Base-by-base conservation (phyloP, 192 early-diverging fungal species). In the Coemansia reversa region DNA sequence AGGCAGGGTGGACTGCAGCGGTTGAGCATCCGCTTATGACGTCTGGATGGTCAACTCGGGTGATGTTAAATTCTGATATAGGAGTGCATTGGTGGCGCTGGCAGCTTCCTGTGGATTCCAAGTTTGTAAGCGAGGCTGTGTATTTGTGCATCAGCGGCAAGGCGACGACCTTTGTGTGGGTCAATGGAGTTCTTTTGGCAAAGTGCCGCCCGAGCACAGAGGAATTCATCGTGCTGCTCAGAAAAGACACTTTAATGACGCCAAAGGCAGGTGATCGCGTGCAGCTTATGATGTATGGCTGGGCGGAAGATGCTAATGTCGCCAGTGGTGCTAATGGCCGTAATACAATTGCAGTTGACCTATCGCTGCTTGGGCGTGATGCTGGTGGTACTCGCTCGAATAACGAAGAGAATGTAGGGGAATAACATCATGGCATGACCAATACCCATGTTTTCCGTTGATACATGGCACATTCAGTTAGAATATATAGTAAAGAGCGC, bases 161-260 rank as follows among this genome's bases (percentile, higher is more conserved):
- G 56, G 89, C 81, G 35, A 88, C 86, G 5, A 86, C 85, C 19
- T 86, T 88, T 70, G 75, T 92, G 19, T 86, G 84, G 72, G 68
- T 92, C 24, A 91, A 92, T 59, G 85, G 77, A 32, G 66, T 85
- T 4, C 75, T 93, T 53, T 74, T 93, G 51, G 88, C 75, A 11
- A 84, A 88, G 47, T 91, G 91, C 71, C 85, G 84, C 67, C 90
- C 91, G 5, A 83, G 85, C 62, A 83, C 24, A 4, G 24, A 27
- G 29, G 57, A 48, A 1, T 70, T 63, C 2, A 55, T 25, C 0
- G 60, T 74, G 23, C 60, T 74, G 45, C 58, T 79, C 16, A 48
- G 76, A 16, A 71, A 35, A 9, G 7, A n/a, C 8, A 30, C 42
- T 2, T 20, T n/a, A 7, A 12, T 52, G 2, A 11, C 30, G 3